Conservation (phyloP, 2,329 filamentous ascomycete genomes). For the Chaetomium sp. region DNA sequence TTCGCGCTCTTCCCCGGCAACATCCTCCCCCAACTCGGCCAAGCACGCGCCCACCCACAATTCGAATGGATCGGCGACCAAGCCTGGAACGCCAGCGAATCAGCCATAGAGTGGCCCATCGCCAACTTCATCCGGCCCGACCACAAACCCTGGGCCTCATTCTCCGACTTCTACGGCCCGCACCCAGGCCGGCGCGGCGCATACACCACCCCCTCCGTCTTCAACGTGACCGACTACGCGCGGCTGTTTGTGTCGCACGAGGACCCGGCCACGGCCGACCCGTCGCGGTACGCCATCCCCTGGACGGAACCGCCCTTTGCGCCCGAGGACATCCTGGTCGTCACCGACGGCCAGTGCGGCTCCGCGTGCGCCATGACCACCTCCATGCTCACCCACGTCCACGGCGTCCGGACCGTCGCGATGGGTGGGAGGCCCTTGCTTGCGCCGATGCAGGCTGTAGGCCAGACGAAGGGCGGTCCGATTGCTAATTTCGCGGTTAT, state of each 20-base stretch:
- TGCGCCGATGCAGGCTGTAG: conserved; percentile 58
- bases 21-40: conserved; percentile 27
- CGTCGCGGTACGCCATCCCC: neutral
- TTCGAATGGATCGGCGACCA: conserved; percentile 25
- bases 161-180: conserved; percentile 16
- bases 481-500: conserved; percentile 37
- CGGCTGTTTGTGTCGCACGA: neutral
- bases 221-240: conserved; percentile 7
- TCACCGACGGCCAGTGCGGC: conserved; percentile 59
- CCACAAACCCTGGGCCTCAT: conserved; percentile 9
- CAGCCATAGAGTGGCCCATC: neutral
- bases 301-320: conserved; percentile 36
- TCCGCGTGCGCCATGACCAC: conserved; percentile 63
- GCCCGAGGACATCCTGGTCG: conserved; percentile 45
- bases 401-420: conserved; percentile 57
- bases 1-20: conserved; percentile 38
- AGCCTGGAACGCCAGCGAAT: neutral
- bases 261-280: neutral
- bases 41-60: conserved; percentile 29
- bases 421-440: conserved; percentile 58
- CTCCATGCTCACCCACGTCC: conserved; percentile 54
- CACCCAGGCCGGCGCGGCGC: neutral
- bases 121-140: neutral
- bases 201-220: conserved; percentile 1
- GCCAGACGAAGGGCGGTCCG: conserved; percentile 59